Conservation (phyloP, 371 early-diverging fungal genomes). For the Blakeslea trispora region DNA sequence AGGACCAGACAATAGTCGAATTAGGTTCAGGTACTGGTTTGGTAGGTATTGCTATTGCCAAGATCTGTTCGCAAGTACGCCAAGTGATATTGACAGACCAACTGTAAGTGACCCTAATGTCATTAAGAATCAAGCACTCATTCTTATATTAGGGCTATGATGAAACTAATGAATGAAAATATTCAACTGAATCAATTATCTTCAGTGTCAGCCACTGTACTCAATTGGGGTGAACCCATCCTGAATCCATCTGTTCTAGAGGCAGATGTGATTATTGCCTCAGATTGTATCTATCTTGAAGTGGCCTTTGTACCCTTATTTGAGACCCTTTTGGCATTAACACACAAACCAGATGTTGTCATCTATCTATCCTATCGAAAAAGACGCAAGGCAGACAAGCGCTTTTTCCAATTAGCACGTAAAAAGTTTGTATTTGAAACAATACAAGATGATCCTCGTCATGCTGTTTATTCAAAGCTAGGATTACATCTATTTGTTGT, state of each 20-base stretch:
- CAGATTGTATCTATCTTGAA: conserved; percentile 55
- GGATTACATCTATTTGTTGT: conserved; percentile 33
- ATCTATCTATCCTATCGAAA: conserved; percentile 46
- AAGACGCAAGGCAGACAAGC: conserved; percentile 52
- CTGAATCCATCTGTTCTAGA: conserved; percentile 11
- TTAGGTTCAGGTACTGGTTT: conserved; percentile 53
- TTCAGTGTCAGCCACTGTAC: conserved; percentile 20
- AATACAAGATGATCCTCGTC: conserved; percentile 37
- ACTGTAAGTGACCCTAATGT: no score
- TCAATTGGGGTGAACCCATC: conserved; percentile 46
- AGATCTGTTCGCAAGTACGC: conserved; percentile 27
- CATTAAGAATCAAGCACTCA: not conserved
- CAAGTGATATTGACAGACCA: conserved; percentile 46
- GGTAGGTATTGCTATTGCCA: conserved; percentile 46
- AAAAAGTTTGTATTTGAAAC: conserved; percentile 42
- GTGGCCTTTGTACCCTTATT: conserved; percentile 46
- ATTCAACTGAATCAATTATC: conserved; percentile 31
- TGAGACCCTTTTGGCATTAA: conserved; percentile 34
- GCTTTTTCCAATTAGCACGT: conserved; percentile 47
- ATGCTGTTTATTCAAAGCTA: conserved; percentile 21
- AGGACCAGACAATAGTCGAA: conserved; percentile 34
- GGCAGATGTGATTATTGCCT: conserved; percentile 48
- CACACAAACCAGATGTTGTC: conserved; percentile 27
- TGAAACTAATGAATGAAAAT: conserved; percentile 45
- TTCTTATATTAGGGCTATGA: conserved; percentile 34